phyloP scores from a whole-genome alignment of 1,284 basidiomycete species.

The Nidula niveotomentosa region DNA sequence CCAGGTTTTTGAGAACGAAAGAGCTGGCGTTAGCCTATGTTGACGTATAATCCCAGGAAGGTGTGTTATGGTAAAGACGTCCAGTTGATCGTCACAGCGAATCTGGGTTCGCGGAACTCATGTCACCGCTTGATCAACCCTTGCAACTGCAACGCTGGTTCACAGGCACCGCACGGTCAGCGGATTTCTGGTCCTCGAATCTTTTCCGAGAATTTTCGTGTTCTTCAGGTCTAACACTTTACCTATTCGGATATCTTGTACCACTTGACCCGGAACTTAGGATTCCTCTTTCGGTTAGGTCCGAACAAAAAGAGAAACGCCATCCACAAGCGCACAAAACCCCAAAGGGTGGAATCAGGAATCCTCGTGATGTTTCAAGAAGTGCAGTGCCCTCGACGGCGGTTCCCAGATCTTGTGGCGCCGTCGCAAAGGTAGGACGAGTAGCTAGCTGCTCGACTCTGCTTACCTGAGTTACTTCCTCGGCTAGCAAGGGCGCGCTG shows the following conservation, averaged over 20 bases:
- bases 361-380: slow-evolving; percentile 29
- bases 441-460: not conserved
- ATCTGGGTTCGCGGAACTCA: slow-evolving; percentile 39
- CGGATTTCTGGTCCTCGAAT: slow-evolving; percentile 31
- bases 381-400: slow-evolving; percentile 16
- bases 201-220: slow-evolving; percentile 31
- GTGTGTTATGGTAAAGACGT: slow-evolving; percentile 24
- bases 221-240: slow-evolving; percentile 23
- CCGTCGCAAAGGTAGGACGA: slow-evolving; percentile 14
- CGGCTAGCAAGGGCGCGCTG: not conserved
- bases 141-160: slow-evolving; percentile 29
- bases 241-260: slow-evolving; percentile 23
- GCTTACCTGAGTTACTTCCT: slow-evolving; percentile 9
- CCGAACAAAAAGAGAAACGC: slow-evolving; percentile 29
- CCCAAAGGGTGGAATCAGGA: slow-evolving; percentile 25
- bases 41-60: slow-evolving; percentile 43
- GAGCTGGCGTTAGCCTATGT: slow-evolving; percentile 19
- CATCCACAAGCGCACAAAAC: slow-evolving; percentile 29
- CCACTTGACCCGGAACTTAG: slow-evolving; percentile 26
- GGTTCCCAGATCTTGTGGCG: slow-evolving; percentile 29
- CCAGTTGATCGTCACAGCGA: slow-evolving; percentile 35
- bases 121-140: slow-evolving; percentile 39
- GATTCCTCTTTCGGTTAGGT: slow-evolving; percentile 33
- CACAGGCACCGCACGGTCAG: slow-evolving; percentile 35
- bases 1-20: slow-evolving; percentile 33